phyloP scores from a whole-genome alignment of 805 yeast species.

The Cyberlindnera maclurae region DNA sequence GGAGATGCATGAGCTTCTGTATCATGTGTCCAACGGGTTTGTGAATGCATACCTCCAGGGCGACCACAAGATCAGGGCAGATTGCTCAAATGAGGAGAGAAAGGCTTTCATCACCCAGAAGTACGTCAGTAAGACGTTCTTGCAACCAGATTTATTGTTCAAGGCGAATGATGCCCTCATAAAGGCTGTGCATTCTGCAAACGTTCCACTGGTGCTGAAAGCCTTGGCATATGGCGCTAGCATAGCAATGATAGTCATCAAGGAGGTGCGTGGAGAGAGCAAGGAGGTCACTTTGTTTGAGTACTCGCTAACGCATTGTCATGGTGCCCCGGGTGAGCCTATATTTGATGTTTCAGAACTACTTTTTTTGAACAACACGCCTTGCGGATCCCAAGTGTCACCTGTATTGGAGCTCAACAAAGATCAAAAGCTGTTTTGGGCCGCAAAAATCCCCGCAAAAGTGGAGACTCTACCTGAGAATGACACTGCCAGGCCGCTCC shows the following conservation, averaged over 20 bases:
- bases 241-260: conserved; percentile 33
- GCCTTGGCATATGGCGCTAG: conserved; percentile 44
- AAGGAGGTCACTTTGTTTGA: conserved; percentile 32
- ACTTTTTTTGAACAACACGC: conserved; percentile 48
- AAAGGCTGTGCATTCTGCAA: conserved; percentile 45
- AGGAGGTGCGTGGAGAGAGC: conserved; percentile 14
- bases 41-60: conserved; percentile 62
- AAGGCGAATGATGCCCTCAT: conserved; percentile 34
- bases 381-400: conserved; percentile 31
- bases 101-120: conserved; percentile 57
- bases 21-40: conserved; percentile 44
- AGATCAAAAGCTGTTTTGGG: conserved; percentile 52
- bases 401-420: conserved; percentile 33
- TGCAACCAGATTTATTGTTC: conserved; percentile 14
- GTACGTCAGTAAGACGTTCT: conserved; percentile 49
- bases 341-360: conserved; percentile 50
- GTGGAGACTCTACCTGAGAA: not conserved
- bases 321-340: conserved; percentile 23
- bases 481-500: not conserved
- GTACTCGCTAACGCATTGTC: conserved; percentile 46
- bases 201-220: conserved; percentile 36
- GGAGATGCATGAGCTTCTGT: conserved; percentile 53
- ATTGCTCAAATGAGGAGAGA: conserved; percentile 39
- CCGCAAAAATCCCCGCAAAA: conserved; percentile 26
- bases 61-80: conserved; percentile 25